These are phyloP conservation scores for Apophysomyces ossiformis DNA, from an alignment of 371 early-diverging fungal species.

Conservation along the genomic window DNA sequence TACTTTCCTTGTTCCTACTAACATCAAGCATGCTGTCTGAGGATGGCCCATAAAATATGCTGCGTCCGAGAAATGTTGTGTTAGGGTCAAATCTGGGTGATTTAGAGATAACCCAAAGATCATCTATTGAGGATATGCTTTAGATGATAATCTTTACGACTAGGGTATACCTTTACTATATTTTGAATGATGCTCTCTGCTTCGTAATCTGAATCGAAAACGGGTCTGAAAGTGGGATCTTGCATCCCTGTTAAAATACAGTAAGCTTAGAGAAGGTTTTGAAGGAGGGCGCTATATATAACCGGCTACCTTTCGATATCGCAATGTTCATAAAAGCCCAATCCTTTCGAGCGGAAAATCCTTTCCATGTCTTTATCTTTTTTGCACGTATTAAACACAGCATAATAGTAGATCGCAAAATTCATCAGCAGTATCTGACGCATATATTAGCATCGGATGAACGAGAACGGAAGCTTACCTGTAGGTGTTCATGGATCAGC, in stretches of 20 bases:
- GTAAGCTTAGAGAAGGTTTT: background rate
- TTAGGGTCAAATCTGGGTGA: constrained; percentile 49
- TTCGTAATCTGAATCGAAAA: constrained; percentile 33
- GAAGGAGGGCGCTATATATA: constrained; percentile 1
- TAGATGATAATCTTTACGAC: background rate
- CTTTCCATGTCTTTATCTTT: constrained; percentile 34
- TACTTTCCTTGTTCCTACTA: background rate
- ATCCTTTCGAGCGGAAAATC: constrained; percentile 38
- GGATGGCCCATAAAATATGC: constrained; percentile 65
- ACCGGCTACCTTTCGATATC: constrained; percentile 25
- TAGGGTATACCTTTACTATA: constrained; percentile 42
- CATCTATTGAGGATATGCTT: constrained; percentile 44
- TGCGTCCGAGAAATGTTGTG: constrained; percentile 57
- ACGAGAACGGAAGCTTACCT: constrained; percentile 28
- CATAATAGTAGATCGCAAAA: constrained; percentile 35
- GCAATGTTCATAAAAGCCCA: constrained; percentile 40
- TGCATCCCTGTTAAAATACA: constrained; percentile 9
- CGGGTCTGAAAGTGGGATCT: constrained; percentile 9
- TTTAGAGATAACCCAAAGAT: constrained; percentile 70
- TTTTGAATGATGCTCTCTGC: constrained; percentile 57
- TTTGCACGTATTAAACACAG: constrained; percentile 30
- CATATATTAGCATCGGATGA: background rate
- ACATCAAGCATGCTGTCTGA: constrained; percentile 58
- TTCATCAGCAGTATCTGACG: constrained; percentile 43
- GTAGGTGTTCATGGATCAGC: constrained; percentile 61